Evolutionary conservation across 2,329 filamentous ascomycete genomes (phyloP).

Genomic region (Xylogone sp.): DNA sequence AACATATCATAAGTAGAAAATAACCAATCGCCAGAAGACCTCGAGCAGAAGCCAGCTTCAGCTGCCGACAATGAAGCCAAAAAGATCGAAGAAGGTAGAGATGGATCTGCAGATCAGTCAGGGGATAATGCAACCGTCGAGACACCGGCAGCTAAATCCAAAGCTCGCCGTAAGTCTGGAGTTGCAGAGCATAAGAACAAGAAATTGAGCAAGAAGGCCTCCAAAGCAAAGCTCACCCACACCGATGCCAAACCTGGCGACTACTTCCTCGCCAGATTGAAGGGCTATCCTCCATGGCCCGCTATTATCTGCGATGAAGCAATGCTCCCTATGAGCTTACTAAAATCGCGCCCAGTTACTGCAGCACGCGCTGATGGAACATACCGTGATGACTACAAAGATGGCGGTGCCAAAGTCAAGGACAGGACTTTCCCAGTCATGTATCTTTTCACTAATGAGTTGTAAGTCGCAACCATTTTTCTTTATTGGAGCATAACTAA

Average conservation of each 20-base stretch:
- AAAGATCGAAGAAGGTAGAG: slow-evolving; percentile 19
- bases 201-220: slow-evolving; percentile 83
- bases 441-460: slow-evolving; percentile 94
- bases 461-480: slow-evolving; percentile 61
- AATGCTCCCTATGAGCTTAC: slow-evolving; percentile 79
- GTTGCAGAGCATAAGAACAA: slow-evolving; percentile 67
- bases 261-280: slow-evolving; percentile 88
- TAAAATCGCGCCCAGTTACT: slow-evolving; percentile 78
- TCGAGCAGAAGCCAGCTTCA: slow-evolving; percentile 30
- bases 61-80: slow-evolving; percentile 25
- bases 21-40: slow-evolving; percentile 19
- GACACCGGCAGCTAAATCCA: slow-evolving; percentile 40
- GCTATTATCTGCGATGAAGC: slow-evolving; percentile 90
- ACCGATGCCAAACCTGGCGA: slow-evolving; percentile 86
- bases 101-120: slow-evolving; percentile 23
- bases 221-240: slow-evolving; percentile 65
- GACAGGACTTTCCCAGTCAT: slow-evolving; percentile 92
- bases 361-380: slow-evolving; percentile 78
- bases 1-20: slow-evolving; percentile 7
- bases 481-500: slow-evolving; percentile 6
- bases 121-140: slow-evolving; percentile 22
- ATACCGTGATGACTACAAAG: slow-evolving; percentile 81
- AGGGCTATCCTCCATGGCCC: slow-evolving; percentile 93
- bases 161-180: slow-evolving; percentile 69
- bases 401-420: slow-evolving; percentile 79